Evolutionary conservation across 1,139 yeast genomes (phyloP).

Genomic region (Debaryomyces robertsiae): DNA sequence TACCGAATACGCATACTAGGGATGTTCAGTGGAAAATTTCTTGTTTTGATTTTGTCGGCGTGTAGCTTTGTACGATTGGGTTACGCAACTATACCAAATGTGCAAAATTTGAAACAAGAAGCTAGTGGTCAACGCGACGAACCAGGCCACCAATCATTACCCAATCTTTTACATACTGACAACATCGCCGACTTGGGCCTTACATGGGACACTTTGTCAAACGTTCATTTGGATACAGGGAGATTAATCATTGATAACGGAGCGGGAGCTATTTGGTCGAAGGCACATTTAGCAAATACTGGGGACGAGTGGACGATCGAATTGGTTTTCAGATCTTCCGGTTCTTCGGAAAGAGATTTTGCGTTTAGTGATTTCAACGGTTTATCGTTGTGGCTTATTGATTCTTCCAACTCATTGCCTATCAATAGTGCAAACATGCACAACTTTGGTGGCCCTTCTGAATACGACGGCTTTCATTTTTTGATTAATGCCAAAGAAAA

Average conservation of each 20-base stretch:
- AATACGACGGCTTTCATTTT: constrained; percentile 64
- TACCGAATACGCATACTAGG: not conserved
- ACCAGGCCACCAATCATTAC: constrained; percentile 35
- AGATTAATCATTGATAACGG: constrained; percentile 39
- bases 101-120: not conserved
- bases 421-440: constrained; percentile 23
- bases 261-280: constrained; percentile 54
- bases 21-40: not conserved
- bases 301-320: constrained; percentile 61
- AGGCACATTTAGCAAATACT: constrained; percentile 30
- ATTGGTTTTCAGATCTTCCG: constrained; percentile 60
- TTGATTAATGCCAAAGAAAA: constrained; percentile 51
- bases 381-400: constrained; percentile 52
- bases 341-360: constrained; percentile 32
- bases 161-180: constrained; percentile 31
- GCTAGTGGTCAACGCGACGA: constrained; percentile 11
- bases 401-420: constrained; percentile 27
- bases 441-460: constrained; percentile 52
- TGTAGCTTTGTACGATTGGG: not conserved
- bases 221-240: constrained; percentile 39
- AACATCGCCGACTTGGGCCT: constrained; percentile 25
- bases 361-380: constrained; percentile 44
- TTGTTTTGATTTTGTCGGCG: constrained; percentile 2
- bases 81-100: constrained; percentile 4
- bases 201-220: constrained; percentile 34